These are phyloP conservation scores for Fusarium foetens DNA, from an alignment of 2,329 filamentous ascomycete species.

Conservation along the genomic window DNA sequence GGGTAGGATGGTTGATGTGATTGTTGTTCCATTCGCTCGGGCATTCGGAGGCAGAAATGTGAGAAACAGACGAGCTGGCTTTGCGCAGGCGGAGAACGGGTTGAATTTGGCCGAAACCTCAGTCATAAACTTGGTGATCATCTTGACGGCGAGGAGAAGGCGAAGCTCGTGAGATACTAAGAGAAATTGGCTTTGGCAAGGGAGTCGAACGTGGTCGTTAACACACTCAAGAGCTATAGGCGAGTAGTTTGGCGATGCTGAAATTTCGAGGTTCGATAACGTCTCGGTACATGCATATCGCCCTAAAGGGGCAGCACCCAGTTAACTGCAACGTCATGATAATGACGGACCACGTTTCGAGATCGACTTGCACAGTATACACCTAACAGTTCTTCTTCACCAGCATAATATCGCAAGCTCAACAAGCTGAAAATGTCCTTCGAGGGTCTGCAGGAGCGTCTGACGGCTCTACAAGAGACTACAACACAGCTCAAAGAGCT, in stretches of 20 bases:
- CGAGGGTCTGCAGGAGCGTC: conserved; percentile 70
- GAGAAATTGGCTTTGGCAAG: background rate
- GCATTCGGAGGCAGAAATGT: conserved; percentile 84
- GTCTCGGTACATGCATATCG: conserved; percentile 41
- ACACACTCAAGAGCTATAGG: background rate
- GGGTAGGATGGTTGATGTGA: conserved; percentile 80
- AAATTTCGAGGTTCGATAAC: conserved; percentile 38
- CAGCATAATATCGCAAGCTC: background rate
- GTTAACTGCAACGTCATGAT: conserved; percentile 42
- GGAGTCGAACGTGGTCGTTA: conserved; percentile 21
- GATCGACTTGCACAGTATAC: conserved; percentile 9
- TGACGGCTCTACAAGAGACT: conserved; percentile 69
- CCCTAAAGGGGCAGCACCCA: conserved; percentile 28
- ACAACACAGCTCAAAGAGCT: conserved; percentile 67
- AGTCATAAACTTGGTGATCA: conserved; percentile 90
- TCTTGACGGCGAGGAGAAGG: conserved; percentile 52
- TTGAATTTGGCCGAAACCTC: conserved; percentile 89
- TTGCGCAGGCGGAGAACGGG: conserved; percentile 83
- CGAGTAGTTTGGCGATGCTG: conserved; percentile 21
- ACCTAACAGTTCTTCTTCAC: background rate
- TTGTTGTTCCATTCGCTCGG: conserved; percentile 76
- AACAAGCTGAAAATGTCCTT: conserved; percentile 59
- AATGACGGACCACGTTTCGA: conserved; percentile 41
- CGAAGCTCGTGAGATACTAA: conserved; percentile 5
- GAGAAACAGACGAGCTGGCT: conserved; percentile 88